phyloP scores from a whole-genome alignment of 148 eudicot species.

The Chenopodium suecicum region DNA sequence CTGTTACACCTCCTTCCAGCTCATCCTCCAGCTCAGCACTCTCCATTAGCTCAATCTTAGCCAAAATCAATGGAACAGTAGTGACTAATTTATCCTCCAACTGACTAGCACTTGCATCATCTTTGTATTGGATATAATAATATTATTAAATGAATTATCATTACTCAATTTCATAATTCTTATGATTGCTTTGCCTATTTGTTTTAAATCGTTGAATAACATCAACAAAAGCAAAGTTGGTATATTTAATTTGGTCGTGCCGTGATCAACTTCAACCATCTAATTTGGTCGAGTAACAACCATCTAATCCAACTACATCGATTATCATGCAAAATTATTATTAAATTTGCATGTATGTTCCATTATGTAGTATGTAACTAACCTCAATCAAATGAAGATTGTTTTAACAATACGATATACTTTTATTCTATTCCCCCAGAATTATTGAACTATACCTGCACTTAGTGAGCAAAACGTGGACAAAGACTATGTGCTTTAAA shows the following conservation, averaged over 20 bases:
- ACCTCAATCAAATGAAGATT: not conserved
- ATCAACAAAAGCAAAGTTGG: not conserved
- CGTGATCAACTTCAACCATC: constrained; percentile 2
- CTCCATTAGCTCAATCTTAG: too few relatives aligned
- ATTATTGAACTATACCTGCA: constrained; percentile 3
- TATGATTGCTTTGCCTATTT: not conserved
- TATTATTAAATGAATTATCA: too few relatives aligned
- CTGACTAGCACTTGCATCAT: too few relatives aligned
- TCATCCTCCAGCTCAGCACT: too few relatives aligned
- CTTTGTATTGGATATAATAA: too few relatives aligned
- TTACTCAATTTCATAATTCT: not conserved
- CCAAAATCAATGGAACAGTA: too few relatives aligned
- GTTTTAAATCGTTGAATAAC: not conserved
- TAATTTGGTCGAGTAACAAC: not conserved
- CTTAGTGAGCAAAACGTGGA: constrained; percentile 38
- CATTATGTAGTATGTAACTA: not conserved
- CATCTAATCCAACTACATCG: not conserved
- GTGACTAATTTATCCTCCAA: too few relatives aligned
- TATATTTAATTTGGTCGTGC: constrained; percentile 6
- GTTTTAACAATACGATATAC: not conserved
- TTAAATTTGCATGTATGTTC: not conserved
- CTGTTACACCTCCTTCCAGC: too few relatives aligned
- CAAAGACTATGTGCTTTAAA: constrained; percentile 7
- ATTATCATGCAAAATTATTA: not conserved
- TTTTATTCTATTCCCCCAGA: not conserved